Base-by-base conservation (phyloP, 139 green algal species). In the Chlorella sp. region DNA sequence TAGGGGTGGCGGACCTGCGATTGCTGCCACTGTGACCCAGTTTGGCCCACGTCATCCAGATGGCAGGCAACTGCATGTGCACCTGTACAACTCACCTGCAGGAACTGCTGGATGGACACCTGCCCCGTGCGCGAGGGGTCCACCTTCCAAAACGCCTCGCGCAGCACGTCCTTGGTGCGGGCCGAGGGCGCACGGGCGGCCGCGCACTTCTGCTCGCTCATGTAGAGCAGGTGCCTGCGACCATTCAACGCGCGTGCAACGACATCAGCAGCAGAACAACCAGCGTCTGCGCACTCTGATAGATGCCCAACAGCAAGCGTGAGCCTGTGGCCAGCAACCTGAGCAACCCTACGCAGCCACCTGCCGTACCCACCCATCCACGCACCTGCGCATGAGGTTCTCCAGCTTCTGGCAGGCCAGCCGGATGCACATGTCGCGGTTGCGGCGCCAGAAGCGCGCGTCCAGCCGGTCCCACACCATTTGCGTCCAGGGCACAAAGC, bases 21-120 rank as follows among this genome's bases (percentile, higher is more conserved):
- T 10, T 17, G 10, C 10, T 55, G 17, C 42, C 42, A 26, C 10
- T 55, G 10, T 26, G 42, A 10, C 42, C 10, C 17, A 55, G 10
- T 17, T 55, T n/a, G n/a, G n/a, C n/a, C n/a, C n/a, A n/a, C n/a
- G 42, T 55, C 42, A 55, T 10, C 42, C 42, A 55, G 10, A 10
- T 26, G 42, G 42, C 42, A 55, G 10, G 17, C 42, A 55, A 10
- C 10, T 55, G 10, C 42, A 55, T 17, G 10, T 55, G 42, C 42
- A 55, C 42, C 10, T 55, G 10, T 10, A 55, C 26, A 35, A 2
- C 62, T 1, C 49, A 79, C 80, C 75, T 88, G 83, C 69, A 89
- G 73, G 67, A 86, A 86, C 73, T 86, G 85, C 72, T 84, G 71
- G 17, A 88, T 31, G 31, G 81, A 86, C n/a, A 88, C 71, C 33